Conservation (phyloP, 202 grass and related monocot species). For the Panicum hallii region DNA sequence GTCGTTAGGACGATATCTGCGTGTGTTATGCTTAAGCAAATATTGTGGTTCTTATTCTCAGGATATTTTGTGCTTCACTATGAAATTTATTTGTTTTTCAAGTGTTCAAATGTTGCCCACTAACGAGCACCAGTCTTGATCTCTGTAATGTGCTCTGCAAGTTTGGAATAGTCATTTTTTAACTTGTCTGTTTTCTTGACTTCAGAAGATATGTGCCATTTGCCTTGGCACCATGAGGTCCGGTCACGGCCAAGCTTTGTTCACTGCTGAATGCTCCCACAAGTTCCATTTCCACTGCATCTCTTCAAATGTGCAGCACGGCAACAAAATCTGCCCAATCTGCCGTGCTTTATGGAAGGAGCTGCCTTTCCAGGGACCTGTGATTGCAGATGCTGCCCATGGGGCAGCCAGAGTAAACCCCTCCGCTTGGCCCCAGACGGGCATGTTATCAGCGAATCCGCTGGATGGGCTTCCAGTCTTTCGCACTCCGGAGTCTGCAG, state of each 20-base stretch:
- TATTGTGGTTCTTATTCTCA: not conserved
- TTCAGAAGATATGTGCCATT: constrained; percentile 70
- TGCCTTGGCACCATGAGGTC: constrained; percentile 65
- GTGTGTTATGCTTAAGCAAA: not conserved
- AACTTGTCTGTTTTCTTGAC: constrained; percentile 34
- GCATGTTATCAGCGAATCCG: constrained; percentile 16
- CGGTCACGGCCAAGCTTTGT: constrained; percentile 69
- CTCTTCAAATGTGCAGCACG: constrained; percentile 70
- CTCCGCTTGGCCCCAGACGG: constrained; percentile 28
- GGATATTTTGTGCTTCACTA: not conserved
- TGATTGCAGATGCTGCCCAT: constrained; percentile 37
- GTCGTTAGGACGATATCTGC: not conserved
- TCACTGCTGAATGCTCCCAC: constrained; percentile 86
- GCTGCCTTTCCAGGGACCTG: constrained; percentile 54
- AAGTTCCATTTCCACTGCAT: constrained; percentile 86
- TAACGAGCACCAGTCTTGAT: not conserved
- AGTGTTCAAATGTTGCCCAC: not conserved
- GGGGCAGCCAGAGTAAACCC: constrained; percentile 54
- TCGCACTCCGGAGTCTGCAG: constrained; percentile 28
- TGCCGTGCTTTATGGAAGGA: constrained; percentile 75
- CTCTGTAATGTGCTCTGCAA: not conserved
- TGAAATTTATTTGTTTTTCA: not conserved
- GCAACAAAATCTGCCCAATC: constrained; percentile 71
- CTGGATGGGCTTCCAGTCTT: constrained; percentile 31
- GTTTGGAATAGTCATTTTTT: constrained; percentile 9